phyloP scores from a whole-genome alignment of 441 rosid genomes.

The Heliophila coronopifolia region DNA sequence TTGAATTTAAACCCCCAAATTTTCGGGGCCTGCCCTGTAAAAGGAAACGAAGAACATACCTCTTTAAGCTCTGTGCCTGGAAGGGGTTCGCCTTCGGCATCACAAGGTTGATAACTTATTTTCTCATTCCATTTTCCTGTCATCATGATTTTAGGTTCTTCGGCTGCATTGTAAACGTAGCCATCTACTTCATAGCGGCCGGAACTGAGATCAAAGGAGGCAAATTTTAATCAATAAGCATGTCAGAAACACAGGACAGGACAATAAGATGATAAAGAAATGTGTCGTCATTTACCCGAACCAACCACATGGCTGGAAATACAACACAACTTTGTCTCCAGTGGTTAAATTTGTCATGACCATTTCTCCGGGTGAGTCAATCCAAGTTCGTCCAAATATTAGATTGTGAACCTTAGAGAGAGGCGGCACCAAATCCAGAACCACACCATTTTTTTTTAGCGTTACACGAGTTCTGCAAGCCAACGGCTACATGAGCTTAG shows the following conservation, averaged over 20 bases:
- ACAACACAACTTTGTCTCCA: slow-evolving; percentile 84
- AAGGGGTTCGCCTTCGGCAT: slow-evolving; percentile 87
- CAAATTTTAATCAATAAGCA: not conserved
- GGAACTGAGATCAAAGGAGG: slow-evolving; percentile 46
- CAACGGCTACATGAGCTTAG: too few species aligned
- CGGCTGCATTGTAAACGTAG: slow-evolving; percentile 75
- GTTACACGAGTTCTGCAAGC: slow-evolving; percentile 84
- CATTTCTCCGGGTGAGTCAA: slow-evolving; percentile 94
- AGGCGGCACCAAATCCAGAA: slow-evolving; percentile 92
- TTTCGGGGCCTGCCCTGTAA: too few species aligned
- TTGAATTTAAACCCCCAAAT: too few species aligned
- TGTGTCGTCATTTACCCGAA: slow-evolving; percentile 55
- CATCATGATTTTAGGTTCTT: slow-evolving; percentile 93
- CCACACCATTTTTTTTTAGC: slow-evolving; percentile 83
- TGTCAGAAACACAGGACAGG: not conserved
- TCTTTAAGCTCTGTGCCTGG: slow-evolving; percentile 81
- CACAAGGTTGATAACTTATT: slow-evolving; percentile 90
- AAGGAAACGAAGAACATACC: slow-evolving; percentile 31
- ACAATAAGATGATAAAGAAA: not conserved
- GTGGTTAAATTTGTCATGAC: slow-evolving; percentile 81
- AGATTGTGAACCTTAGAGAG: slow-evolving; percentile 86
- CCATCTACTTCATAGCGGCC: slow-evolving; percentile 99
- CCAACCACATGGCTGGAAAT: slow-evolving; percentile 99
- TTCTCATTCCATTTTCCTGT: slow-evolving; percentile 95
- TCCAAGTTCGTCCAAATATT: slow-evolving; percentile 95